A percentile compares a stretch with the other conserved stretches of the same genome.
Conservation (phyloP, 2,329 filamentous ascomycete species). For the Aspergillus arachidicola region DNA sequence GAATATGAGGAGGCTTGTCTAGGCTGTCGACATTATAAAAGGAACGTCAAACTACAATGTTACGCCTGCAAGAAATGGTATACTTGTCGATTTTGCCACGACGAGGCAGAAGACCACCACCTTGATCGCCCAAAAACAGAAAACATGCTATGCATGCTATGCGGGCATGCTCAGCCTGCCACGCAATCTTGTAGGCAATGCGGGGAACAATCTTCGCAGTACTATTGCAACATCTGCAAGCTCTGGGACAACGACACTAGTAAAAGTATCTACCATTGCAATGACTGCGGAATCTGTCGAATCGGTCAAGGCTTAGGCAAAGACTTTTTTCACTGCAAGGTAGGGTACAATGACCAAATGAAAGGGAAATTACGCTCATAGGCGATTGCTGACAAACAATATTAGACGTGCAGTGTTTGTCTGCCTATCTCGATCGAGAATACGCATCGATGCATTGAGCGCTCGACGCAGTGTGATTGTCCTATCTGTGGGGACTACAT, state of each 20-base stretch:
- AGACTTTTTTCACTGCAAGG: conserved; percentile 98
- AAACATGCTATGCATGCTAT: conserved; percentile 98
- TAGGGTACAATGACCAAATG: conserved; percentile 43
- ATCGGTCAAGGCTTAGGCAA: conserved; percentile 89
- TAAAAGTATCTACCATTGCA: conserved; percentile 94
- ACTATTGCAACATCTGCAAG: conserved; percentile 94
- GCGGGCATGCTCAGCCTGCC: conserved; percentile 79
- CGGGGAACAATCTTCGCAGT: conserved; percentile 75
- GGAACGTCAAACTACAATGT: conserved; percentile 96
- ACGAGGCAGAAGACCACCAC: conserved; percentile 75
- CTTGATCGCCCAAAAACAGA: conserved; percentile 81
- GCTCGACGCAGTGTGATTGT: conserved; percentile 92
- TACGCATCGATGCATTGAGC: conserved; percentile 90
- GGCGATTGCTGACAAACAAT: conserved; percentile 18
- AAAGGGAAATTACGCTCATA: neutral
- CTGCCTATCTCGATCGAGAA: conserved; percentile 84
- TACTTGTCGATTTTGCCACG: conserved; percentile 92
- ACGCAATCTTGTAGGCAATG: conserved; percentile 78
- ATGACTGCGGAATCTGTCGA: conserved; percentile 93
- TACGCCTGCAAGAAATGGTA: conserved; percentile 90
- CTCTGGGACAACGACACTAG: conserved; percentile 92
- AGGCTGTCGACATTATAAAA: conserved; percentile 89
- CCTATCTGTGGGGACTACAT: conserved; percentile 97
- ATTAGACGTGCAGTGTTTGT: conserved; percentile 87
- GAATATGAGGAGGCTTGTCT: conserved; percentile 58